A percentile compares a stretch with the other conserved stretches of the same genome.
phyloP scores from a whole-genome alignment of 2,329 filamentous ascomycete species.

The Trichoderma simmonsii region DNA sequence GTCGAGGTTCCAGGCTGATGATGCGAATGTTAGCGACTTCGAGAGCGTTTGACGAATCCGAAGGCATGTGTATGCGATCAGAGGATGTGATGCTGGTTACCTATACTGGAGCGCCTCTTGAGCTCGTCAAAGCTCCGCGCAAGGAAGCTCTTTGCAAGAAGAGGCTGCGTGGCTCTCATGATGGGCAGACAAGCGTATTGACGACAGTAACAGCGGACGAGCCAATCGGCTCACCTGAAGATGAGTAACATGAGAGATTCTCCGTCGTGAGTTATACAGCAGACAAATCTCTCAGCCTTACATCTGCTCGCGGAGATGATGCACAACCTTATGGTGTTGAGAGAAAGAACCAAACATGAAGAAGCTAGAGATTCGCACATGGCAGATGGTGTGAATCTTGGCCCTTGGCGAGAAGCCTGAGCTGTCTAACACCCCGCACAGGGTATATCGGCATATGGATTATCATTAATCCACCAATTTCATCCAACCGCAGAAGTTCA shows the following conservation, averaged over 20 bases:
- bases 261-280: not conserved
- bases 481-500: not conserved
- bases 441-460: conserved; percentile 2
- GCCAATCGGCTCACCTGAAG: conserved; percentile 32
- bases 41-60: not conserved
- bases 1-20: conserved; percentile 65
- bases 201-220: conserved; percentile 8
- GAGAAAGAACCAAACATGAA: not conserved
- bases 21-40: not conserved
- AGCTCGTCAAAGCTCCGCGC: conserved; percentile 60
- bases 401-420: not conserved
- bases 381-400: not conserved
- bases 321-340: not conserved
- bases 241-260: conserved; percentile 24
- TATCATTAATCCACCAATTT: conserved; percentile 17
- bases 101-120: conserved; percentile 53
- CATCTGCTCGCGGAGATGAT: not conserved
- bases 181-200: conserved; percentile 13
- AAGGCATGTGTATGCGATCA: not conserved
- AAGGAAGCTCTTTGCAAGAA: conserved; percentile 52
- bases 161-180: conserved; percentile 48
- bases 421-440: not conserved
- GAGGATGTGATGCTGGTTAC: conserved; percentile 32
- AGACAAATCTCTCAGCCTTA: not conserved
- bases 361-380: not conserved